Evolutionary conservation across 306 rosid species (phyloP).

Genomic region (Cucurbita pepo): DNA sequence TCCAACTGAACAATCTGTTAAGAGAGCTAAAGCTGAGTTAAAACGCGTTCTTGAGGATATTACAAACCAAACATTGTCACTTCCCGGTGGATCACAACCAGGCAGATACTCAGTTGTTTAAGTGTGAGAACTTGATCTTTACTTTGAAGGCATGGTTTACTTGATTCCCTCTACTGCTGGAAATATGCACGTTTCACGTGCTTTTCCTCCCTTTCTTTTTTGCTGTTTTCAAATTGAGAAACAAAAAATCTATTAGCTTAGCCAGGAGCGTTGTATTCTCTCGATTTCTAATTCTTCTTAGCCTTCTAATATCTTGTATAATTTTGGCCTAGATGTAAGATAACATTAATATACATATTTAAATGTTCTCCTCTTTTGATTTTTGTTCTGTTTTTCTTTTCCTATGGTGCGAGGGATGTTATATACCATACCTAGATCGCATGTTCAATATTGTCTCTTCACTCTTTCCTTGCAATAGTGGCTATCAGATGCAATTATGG

Average conservation of each 20-base stretch:
- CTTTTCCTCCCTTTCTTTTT: neutral
- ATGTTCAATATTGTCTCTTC: constrained; percentile 21
- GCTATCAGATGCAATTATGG: constrained; percentile 15
- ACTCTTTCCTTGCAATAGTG: constrained; percentile 13
- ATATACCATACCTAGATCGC: constrained; percentile 29
- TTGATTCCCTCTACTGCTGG: neutral
- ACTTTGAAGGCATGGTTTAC: neutral
- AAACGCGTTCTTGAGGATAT: constrained; percentile 87
- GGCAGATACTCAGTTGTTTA: constrained; percentile 82
- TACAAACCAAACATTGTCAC: constrained; percentile 70
- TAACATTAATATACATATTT: constrained; percentile 10
- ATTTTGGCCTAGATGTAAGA: constrained; percentile 7
- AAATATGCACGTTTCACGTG: neutral
- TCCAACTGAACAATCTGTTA: constrained; percentile 77
- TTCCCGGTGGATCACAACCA: constrained; percentile 80
- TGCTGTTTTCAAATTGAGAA: neutral
- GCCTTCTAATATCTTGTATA: neutral
- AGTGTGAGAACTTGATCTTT: constrained; percentile 31
- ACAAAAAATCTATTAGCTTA: neutral
- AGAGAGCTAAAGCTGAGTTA: constrained; percentile 77
- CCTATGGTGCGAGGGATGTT: constrained; percentile 30
- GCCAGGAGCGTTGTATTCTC: neutral
- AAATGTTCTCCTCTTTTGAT: constrained; percentile 17
- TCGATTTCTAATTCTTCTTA: neutral
- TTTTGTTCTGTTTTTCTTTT: constrained; percentile 14